These are phyloP conservation scores for Ramularia collo-cygni DNA, from an alignment of 2,329 filamentous ascomycete species.

Conservation along the genomic window DNA sequence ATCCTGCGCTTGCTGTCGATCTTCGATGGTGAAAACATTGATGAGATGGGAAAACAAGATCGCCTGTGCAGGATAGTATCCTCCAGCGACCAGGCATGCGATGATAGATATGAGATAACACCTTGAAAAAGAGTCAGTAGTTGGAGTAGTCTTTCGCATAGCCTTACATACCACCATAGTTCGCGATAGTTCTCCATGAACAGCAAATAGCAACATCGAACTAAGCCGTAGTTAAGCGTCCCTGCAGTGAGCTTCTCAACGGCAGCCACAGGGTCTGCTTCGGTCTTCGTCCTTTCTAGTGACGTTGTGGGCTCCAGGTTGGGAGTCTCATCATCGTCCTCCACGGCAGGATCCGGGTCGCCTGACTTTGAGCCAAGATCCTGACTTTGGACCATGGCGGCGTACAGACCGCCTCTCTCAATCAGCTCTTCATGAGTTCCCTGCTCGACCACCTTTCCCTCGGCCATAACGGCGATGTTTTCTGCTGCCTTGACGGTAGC, in stretches of 20 bases:
- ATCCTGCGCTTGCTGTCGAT: conserved; percentile 29
- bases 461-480: conserved; percentile 40
- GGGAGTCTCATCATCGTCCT: conserved; percentile 21
- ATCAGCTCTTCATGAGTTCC: conserved; percentile 38
- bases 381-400: conserved; percentile 41
- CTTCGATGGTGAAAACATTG: conserved; percentile 39
- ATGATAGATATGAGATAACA: conserved; percentile 33
- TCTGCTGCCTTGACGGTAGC: conserved; percentile 40
- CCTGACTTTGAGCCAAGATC: conserved; percentile 33
- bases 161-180: conserved; percentile 26
- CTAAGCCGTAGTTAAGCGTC: conserved; percentile 26
- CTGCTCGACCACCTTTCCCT: conserved; percentile 39
- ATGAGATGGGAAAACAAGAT: conserved; percentile 46
- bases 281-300: conserved; percentile 22
- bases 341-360: conserved; percentile 17
- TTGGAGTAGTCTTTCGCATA: no score
- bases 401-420: conserved; percentile 33
- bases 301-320: conserved; percentile 24
- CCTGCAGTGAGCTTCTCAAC: conserved; percentile 28
- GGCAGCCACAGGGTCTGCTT: conserved; percentile 24
- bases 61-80: conserved; percentile 43
- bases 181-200: conserved; percentile 29
- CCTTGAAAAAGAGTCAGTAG: no score
- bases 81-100: conserved; percentile 33
- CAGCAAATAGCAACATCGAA: conserved; percentile 32